Evolutionary conservation across 345 rosid genomes (phyloP).

Genomic region (Ailanthus altissimus): DNA sequence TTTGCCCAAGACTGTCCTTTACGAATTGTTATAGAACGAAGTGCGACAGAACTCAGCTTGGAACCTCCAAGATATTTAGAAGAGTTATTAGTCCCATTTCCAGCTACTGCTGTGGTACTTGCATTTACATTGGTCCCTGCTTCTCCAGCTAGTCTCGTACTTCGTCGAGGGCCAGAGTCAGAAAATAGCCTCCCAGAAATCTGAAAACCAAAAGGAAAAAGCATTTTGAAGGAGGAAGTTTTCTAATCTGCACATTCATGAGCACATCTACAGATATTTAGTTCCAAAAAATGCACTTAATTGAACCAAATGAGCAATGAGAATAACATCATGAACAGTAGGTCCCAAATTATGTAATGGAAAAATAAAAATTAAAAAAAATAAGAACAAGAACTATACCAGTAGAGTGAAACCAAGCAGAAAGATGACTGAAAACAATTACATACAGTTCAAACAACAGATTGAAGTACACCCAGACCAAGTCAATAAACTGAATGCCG

Average conservation of each 20-base stretch:
- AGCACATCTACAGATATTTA: slow-evolving; percentile 9
- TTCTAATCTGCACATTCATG: background rate
- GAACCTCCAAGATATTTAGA: slow-evolving; percentile 85
- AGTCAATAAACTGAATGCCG: slow-evolving; percentile 3
- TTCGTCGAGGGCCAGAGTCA: slow-evolving; percentile 92
- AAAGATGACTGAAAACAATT: background rate
- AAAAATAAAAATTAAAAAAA: background rate
- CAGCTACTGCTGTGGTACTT: slow-evolving; percentile 50
- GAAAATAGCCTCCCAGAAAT: slow-evolving; percentile 97
- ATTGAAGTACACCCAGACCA: slow-evolving; percentile 7
- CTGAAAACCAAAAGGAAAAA: slow-evolving; percentile 42
- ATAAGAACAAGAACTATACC: background rate
- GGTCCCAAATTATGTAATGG: background rate
- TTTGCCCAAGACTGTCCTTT: slow-evolving; percentile 89
- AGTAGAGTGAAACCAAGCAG: slow-evolving; percentile 4
- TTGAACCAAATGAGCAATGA: background rate
- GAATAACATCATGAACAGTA: background rate
- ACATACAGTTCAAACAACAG: slow-evolving; percentile 6
- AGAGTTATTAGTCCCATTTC: slow-evolving; percentile 70
- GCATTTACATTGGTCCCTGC: slow-evolving; percentile 56
- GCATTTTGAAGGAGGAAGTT: slow-evolving; percentile 21
- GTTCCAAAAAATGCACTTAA: slow-evolving; percentile 6
- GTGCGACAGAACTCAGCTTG: slow-evolving; percentile 68
- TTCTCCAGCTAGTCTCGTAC: slow-evolving; percentile 81
- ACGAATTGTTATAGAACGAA: slow-evolving; percentile 84